These are phyloP conservation scores for Rhododendron mucronatum DNA, from an alignment of 148 eudicot genomes.

Conservation along the genomic window DNA sequence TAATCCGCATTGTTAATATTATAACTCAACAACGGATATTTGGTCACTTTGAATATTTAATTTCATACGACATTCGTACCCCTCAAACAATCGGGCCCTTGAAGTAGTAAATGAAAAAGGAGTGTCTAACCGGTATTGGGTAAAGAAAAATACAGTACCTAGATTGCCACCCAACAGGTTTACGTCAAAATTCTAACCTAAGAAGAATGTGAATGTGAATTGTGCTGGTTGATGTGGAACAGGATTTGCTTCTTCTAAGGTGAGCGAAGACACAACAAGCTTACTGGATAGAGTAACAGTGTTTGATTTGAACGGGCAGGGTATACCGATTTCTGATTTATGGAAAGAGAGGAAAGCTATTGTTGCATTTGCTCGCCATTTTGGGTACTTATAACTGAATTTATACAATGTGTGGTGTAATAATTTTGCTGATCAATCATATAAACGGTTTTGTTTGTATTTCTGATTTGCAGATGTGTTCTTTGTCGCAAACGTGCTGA, in stretches of 20 bases:
- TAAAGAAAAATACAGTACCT: too few species aligned
- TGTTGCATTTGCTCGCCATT: slow-evolving; percentile 97
- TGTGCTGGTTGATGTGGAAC: slow-evolving; percentile 11
- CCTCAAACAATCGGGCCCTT: too few species aligned
- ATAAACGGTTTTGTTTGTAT: background rate
- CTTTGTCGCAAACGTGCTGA: slow-evolving; percentile 92
- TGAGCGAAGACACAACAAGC: slow-evolving; percentile 18
- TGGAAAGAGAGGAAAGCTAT: slow-evolving; percentile 96
- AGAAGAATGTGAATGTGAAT: background rate
- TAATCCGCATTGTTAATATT: too few species aligned
- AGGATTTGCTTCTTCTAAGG: slow-evolving; percentile 32
- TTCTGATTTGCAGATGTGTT: slow-evolving; percentile 59
- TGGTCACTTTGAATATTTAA: too few species aligned
- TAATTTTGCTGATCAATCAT: background rate
- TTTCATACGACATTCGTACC: too few species aligned
- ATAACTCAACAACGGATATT: too few species aligned
- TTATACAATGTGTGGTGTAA: background rate
- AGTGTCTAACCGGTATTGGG: background rate
- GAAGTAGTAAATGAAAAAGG: background rate
- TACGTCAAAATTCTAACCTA: background rate
- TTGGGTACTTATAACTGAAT: slow-evolving; percentile 44
- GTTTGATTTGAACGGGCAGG: slow-evolving; percentile 69
- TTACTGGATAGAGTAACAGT: slow-evolving; percentile 58
- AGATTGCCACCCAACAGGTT: background rate
- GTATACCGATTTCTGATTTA: slow-evolving; percentile 63